These are phyloP conservation scores for Lyophyllum shimeji DNA, from an alignment of 768 basidiomycete genomes.

Conservation along the genomic window DNA sequence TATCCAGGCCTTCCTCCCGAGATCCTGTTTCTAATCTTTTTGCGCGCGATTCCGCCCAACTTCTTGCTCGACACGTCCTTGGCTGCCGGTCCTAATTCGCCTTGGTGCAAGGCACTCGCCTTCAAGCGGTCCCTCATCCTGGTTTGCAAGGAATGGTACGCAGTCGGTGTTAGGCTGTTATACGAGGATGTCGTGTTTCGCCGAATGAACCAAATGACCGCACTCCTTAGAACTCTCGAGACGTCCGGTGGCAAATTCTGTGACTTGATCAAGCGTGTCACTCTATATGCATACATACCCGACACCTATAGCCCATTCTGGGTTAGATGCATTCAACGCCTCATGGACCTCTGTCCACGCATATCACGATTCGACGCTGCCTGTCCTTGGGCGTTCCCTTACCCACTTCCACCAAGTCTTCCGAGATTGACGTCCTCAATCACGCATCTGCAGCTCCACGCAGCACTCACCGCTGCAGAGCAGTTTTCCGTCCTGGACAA, in stretches of 20 bases:
- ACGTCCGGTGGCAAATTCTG: constrained; percentile 5
- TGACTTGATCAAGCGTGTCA: constrained; percentile 12
- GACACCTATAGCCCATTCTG: too few relatives aligned
- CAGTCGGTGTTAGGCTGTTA: too few relatives aligned
- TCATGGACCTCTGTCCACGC: constrained; percentile 11
- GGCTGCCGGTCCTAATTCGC: constrained; percentile 14
- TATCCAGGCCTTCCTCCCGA: too few relatives aligned
- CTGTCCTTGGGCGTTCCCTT: constrained; percentile 3
- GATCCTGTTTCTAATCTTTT: too few relatives aligned
- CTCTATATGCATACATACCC: constrained; percentile 12
- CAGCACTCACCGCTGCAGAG: background rate
- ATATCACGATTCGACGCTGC: constrained; percentile 1
- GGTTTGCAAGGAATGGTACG: constrained; percentile 28
- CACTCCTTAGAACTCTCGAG: constrained; percentile 21
- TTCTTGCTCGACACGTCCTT: too few relatives aligned
- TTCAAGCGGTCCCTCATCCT: constrained; percentile 23
- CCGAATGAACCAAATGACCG: too few relatives aligned
- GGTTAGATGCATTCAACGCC: too few relatives aligned
- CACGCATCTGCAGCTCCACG: constrained; percentile 2
- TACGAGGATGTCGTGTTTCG: too few relatives aligned
- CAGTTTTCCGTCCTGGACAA: constrained; percentile 3
- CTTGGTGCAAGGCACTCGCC: constrained; percentile 21
- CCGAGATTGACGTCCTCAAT: background rate
- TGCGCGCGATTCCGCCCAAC: constrained; percentile 23
- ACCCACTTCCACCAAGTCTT: too few relatives aligned